Base-by-base conservation (phyloP, 1,284 basidiomycete genomes). In the Sphagnurus paluster region DNA sequence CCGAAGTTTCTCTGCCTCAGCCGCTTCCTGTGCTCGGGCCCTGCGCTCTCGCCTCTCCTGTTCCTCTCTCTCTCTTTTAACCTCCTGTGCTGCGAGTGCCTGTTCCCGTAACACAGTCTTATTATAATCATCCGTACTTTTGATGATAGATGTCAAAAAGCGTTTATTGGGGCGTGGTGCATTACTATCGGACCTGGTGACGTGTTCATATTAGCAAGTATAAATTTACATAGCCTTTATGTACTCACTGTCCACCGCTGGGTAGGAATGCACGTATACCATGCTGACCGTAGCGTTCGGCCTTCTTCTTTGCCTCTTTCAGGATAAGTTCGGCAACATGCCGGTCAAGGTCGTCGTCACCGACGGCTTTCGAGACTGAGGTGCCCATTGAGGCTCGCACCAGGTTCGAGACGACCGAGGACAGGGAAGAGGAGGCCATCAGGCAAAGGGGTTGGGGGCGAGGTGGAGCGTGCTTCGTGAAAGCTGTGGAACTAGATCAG, bases 101-200 rank as follows among this genome's bases (percentile, higher is more conserved):
- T 97, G 91, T 14, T 85, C 78, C 33, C 82, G 77, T 7, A 93
- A 69, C 14, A 97, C 72, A 10, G 87, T 83, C 64, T 84, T 83
- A 65, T 97, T 97, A 63, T 97, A 94, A 46, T 93, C 92, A 60
- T 94, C 93, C 2, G 94, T 95, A 53, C 80, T 92, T 50, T 84
- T 82, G 45, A 97, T 93, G 49, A 97, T 91, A 19, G 87, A 85
- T 0, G 84, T 80, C 16, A 97, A 72, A 66, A 97, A 97, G 1
- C 91, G 87, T 62, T 95, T 97, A 71, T 96, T 96, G n/a, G 93
- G 67, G 56, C 79, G 83, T 0, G 90, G 90, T 1, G 79, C 84
- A 58, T 84, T 88, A 46, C 71, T 76, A 52, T 84, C 82, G 5
- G 62, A 51, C 19, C 69, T 72, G 5, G 37, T 35, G 38, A 14